phyloP scores from a whole-genome alignment of 768 basidiomycete species.

The Collybia mongolica region DNA sequence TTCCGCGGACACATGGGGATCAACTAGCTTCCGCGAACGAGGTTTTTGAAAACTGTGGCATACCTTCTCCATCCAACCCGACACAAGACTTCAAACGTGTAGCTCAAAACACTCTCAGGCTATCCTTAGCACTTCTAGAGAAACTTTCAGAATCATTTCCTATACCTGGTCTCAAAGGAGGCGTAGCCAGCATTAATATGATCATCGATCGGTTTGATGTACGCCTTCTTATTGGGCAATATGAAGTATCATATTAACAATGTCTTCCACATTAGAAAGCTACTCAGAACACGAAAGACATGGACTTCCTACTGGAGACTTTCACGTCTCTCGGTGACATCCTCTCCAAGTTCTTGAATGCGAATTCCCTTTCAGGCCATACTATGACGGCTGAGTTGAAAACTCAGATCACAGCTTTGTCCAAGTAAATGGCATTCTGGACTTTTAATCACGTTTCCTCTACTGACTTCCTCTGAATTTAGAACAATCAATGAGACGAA shows the following conservation, averaged over 20 bases:
- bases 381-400: neutral
- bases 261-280: conserved; percentile 3
- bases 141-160: conserved; percentile 14
- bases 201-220: conserved; percentile 11
- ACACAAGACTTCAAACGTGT: conserved; percentile 1
- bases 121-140: conserved; percentile 12
- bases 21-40: too few species aligned
- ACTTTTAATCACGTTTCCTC: too few species aligned
- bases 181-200: conserved; percentile 5
- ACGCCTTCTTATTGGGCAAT: neutral
- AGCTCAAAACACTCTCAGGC: conserved; percentile 10
- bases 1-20: too few species aligned
- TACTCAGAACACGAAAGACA: conserved; percentile 7
- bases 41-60: too few species aligned
- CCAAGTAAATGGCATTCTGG: neutral
- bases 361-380: neutral
- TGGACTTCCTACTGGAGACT: neutral
- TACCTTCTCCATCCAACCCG: too few species aligned
- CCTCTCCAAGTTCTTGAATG: neutral
- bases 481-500: neutral
- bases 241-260: too few species aligned
- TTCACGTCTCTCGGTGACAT: neutral
- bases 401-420: neutral
- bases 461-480: too few species aligned
- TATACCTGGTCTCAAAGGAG: conserved; percentile 11